phyloP scores from a whole-genome alignment of 148 eudicot genomes.

The Hydrangea macrophylla region DNA sequence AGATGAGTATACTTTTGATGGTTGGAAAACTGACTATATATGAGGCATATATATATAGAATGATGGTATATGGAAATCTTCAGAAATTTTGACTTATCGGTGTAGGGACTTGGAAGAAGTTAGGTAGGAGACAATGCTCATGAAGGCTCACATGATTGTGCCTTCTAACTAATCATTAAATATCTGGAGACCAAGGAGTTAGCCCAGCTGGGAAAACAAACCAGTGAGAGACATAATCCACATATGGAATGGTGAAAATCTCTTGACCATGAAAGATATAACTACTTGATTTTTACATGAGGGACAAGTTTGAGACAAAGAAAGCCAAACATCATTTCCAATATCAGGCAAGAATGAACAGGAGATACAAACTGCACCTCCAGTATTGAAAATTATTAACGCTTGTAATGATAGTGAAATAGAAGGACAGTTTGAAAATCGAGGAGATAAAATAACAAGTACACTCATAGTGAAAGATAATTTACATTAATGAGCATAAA shows the following conservation, averaged over 20 bases:
- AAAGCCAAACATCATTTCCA: neutral
- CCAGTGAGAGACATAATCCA: neutral
- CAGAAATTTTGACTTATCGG: neutral
- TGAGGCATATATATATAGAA: neutral
- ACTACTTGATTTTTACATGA: neutral
- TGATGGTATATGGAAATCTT: neutral
- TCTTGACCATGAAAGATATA: neutral
- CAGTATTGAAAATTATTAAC: too few relatives aligned
- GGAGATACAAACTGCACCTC: neutral
- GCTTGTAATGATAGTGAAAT: neutral
- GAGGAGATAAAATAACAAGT: neutral
- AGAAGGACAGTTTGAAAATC: neutral
- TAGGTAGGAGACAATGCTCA: neutral
- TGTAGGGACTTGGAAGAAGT: neutral
- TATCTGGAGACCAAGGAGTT: neutral
- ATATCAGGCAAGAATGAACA: neutral
- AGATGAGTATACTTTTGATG: too few relatives aligned
- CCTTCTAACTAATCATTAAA: neutral
- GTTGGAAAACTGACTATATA: neutral
- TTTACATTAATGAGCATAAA: too few relatives aligned
- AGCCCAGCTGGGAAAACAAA: neutral
- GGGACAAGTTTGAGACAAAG: neutral
- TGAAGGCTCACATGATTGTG: neutral
- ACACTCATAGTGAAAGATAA: neutral
- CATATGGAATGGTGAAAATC: neutral